A percentile compares a stretch with the other conserved stretches of the same genome.
These are phyloP conservation scores for Cicer pinnatifidum DNA, from an alignment of 306 rosid species.

Conservation along the genomic window DNA sequence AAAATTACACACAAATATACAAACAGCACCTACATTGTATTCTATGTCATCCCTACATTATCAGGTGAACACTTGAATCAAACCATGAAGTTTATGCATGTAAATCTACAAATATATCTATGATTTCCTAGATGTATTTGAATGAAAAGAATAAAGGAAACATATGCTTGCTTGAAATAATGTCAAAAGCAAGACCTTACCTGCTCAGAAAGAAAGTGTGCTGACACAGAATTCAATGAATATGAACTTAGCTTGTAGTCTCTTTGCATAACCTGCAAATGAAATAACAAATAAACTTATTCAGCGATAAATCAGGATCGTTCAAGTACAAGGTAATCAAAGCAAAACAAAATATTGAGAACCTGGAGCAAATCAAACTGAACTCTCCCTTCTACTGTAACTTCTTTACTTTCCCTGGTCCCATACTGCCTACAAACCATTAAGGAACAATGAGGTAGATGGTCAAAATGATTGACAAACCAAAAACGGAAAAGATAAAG, in stretches of 20 bases:
- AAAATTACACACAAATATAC: conserved; percentile 11
- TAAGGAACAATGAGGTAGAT: conserved; percentile 40
- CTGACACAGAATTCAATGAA: conserved; percentile 93
- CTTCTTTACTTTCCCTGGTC: conserved; percentile 96
- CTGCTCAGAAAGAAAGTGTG: conserved; percentile 98
- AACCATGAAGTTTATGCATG: conserved; percentile 17
- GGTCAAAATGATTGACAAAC: neutral
- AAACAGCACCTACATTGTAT: conserved; percentile 16
- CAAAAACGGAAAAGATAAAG: conserved; percentile 9
- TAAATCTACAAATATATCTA: conserved; percentile 24
- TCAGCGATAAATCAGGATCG: conserved; percentile 20
- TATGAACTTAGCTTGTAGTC: conserved; percentile 95
- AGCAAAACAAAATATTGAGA: conserved; percentile 40
- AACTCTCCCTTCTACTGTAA: conserved; percentile 91
- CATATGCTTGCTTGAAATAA: conserved; percentile 39
- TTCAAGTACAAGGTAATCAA: conserved; percentile 40
- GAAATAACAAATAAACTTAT: conserved; percentile 41
- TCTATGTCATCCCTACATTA: conserved; percentile 11
- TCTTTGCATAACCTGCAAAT: conserved; percentile 79
- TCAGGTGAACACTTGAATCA: conserved; percentile 13
- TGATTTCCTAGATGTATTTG: conserved; percentile 21
- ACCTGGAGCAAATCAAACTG: conserved; percentile 99
- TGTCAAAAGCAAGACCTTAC: conserved; percentile 51
- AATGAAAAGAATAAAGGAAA: conserved; percentile 23
- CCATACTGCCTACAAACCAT: conserved; percentile 79